Evolutionary conservation across 2,329 filamentous ascomycete genomes (phyloP), one percentile per base, ranked within the genome.

Genomic region (Xylariaceae sp.): DNA sequence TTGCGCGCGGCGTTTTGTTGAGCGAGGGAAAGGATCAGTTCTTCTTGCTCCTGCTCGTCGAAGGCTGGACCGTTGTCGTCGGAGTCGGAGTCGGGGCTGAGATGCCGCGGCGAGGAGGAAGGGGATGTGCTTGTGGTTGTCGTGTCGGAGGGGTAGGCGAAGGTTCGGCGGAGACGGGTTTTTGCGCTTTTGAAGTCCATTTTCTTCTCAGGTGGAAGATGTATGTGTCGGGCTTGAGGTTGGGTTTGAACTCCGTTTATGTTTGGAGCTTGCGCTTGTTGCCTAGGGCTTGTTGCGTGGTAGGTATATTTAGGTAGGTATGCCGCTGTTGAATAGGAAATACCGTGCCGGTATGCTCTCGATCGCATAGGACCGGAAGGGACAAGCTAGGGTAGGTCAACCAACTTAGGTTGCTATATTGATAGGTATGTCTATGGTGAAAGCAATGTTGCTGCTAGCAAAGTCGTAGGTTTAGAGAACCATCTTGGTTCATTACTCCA

Each of bases 101-200:
- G 43, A 28, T 50, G 39, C 2, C 26, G 46, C 2, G 45, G 49
- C 24, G 55, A 83, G 79, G 60, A 81, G 78, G 44, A 81, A 80
- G 53, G 45, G 4, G 50, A n/a, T n/a, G n/a, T n/a, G n/a, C n/a
- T n/a, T n/a, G n/a, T 16, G 17, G 53, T 57, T 1, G 52, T 53
- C 8, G 56, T 52, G 67, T 89, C 86, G 54, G 78, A 75, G 4
- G 89, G 89, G 75, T 94, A 95, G 59, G 83, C 84, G 75, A 96
- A 95, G 7, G 90, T 88, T 67, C 84, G 88, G 68, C 92, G 87
- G 40, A 95, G 78, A 61, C 90, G 87, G 49, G 89, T 78, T 36
- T 74, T 73, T 0, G 78, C 67, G 39, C 56, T 59, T 62, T 65
- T 65, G 21, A 66, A 54, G 61, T 69, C 63, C 64, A 65, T 67